Evolutionary conservation across 2,329 filamentous ascomycete species (phyloP).

Genomic region (Anisogramma anomala): DNA sequence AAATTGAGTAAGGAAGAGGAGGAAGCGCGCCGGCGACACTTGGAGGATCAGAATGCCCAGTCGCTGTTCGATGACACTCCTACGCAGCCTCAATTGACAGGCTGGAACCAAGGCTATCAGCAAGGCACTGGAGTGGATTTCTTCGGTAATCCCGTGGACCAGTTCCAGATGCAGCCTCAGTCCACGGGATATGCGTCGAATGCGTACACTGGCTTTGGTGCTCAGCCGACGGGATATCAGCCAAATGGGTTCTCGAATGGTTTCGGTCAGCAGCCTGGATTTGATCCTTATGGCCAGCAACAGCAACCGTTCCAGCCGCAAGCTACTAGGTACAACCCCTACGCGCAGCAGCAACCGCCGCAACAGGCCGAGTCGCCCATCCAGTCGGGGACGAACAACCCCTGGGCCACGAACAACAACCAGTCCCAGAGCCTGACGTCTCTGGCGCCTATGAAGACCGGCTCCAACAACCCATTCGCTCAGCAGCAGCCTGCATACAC

Average conservation of each 20-base stretch:
- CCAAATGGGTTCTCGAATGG: slow-evolving; percentile 56
- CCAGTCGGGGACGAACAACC: slow-evolving; percentile 83
- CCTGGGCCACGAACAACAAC: slow-evolving; percentile 62
- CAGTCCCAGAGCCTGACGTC: slow-evolving; percentile 47
- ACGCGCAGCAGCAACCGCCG: slow-evolving; percentile 35
- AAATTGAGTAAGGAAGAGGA: slow-evolving; percentile 92
- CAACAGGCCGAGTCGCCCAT: slow-evolving; percentile 48
- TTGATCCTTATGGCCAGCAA: slow-evolving; percentile 55
- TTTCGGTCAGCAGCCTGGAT: slow-evolving; percentile 58
- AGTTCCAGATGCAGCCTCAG: slow-evolving; percentile 62
- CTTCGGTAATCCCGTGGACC: slow-evolving; percentile 88
- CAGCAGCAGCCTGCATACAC: slow-evolving; percentile 40
- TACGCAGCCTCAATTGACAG: slow-evolving; percentile 63
- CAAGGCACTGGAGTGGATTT: slow-evolving; percentile 95
- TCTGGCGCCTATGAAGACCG: slow-evolving; percentile 74
- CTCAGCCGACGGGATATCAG: slow-evolving; percentile 37
- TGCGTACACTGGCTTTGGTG: slow-evolving; percentile 42
- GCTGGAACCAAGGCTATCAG: slow-evolving; percentile 94
- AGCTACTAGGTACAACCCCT: slow-evolving; percentile 44
- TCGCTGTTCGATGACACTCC: slow-evolving; percentile 81
- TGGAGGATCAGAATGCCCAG: slow-evolving; percentile 75
- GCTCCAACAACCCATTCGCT: slow-evolving; percentile 96
- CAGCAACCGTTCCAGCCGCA: slow-evolving; percentile 38
- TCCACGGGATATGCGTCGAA: slow-evolving; percentile 60
- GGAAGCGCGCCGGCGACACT: slow-evolving; percentile 71